These are phyloP conservation scores for Ceratobasidium sp. DNA, from an alignment of 1,284 basidiomycete species.

Conservation along the genomic window DNA sequence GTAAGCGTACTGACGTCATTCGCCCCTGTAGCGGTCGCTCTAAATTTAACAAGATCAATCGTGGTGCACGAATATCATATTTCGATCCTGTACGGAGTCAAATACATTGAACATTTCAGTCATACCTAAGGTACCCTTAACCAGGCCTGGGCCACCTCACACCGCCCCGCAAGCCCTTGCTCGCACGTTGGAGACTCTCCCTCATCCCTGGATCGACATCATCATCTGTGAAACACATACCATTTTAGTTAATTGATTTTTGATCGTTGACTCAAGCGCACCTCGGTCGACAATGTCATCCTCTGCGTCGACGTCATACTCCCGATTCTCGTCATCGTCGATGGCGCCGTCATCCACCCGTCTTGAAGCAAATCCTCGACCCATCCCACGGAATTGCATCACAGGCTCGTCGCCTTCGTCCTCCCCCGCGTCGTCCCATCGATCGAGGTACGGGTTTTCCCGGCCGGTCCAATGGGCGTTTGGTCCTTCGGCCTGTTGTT, in stretches of 20 bases:
- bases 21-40: too few relatives aligned
- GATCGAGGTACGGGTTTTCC: constrained; percentile 54
- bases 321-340: constrained; percentile 44
- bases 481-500: constrained; percentile 47
- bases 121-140: neutral
- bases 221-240: constrained; percentile 17
- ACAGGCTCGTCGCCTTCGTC: constrained; percentile 64
- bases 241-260: neutral
- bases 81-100: neutral
- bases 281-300: constrained; percentile 52
- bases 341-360: constrained; percentile 24
- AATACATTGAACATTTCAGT: too few relatives aligned
- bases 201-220: constrained; percentile 26
- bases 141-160: constrained; percentile 18
- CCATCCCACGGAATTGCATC: constrained; percentile 16
- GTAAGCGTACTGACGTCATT: too few relatives aligned
- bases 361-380: neutral
- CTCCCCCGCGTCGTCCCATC: constrained; percentile 68
- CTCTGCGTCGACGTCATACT: constrained; percentile 51
- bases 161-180: neutral
- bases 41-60: too few relatives aligned
- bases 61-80: neutral
- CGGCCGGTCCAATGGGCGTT: constrained; percentile 23
- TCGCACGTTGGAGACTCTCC: constrained; percentile 19
- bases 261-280: constrained; percentile 4